Evolutionary conservation across 192 early-diverging fungal genomes (phyloP).

Genomic region (Coemansia sp.): DNA sequence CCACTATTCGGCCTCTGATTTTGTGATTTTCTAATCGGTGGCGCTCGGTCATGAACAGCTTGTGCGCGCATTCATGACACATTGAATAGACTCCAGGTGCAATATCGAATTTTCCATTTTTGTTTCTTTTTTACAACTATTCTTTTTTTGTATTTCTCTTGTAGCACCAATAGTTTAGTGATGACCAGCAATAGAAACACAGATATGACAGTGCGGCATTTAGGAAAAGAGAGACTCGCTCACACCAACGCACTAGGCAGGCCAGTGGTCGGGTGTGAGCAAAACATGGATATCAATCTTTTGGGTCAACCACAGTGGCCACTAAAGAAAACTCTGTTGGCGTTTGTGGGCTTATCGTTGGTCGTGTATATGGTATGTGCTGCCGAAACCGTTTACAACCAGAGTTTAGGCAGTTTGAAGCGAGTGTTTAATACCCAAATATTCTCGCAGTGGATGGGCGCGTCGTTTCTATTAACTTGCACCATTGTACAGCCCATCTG

Average conservation of each 20-base stretch:
- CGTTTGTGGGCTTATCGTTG: slow-evolving; percentile 55
- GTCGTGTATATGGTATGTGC: slow-evolving; percentile 71
- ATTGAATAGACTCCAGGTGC: neutral
- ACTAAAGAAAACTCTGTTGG: slow-evolving; percentile 16
- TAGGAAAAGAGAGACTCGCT: neutral
- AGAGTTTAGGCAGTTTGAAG: slow-evolving; percentile 70
- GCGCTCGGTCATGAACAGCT: neutral
- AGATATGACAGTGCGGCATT: neutral
- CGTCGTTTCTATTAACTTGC: slow-evolving; percentile 66
- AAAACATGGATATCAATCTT: slow-evolving; percentile 29
- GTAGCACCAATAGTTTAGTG: neutral
- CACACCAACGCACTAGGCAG: neutral
- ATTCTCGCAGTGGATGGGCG: slow-evolving; percentile 82
- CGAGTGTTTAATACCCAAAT: slow-evolving; percentile 64
- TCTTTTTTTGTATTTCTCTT: neutral
- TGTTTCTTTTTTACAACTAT: neutral
- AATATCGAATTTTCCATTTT: neutral
- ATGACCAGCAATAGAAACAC: neutral
- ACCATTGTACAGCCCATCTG: slow-evolving; percentile 76
- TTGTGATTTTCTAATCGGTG: neutral
- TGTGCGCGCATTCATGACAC: neutral
- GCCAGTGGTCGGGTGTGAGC: slow-evolving; percentile 2
- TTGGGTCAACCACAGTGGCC: slow-evolving; percentile 49
- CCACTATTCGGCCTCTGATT: neutral
- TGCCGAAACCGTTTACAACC: slow-evolving; percentile 82